Evolutionary conservation across 75 land plant species (phyloP).

Genomic region (Adiantum capillusveneris): DNA sequence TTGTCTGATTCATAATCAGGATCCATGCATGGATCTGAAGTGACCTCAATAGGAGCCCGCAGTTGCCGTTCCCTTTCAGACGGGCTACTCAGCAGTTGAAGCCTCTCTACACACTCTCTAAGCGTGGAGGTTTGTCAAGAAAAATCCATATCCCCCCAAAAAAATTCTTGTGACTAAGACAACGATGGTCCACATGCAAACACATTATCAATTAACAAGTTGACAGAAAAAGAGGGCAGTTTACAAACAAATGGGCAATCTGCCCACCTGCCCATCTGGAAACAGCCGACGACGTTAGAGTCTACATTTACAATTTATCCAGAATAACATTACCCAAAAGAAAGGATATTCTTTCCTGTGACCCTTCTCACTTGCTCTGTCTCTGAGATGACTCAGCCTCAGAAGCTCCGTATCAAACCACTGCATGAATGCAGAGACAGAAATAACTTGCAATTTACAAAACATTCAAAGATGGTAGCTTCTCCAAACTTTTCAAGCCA

Average conservation of each 20-base stretch:
- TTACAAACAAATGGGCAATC: too few relatives aligned
- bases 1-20: conserved; percentile 84
- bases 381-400: conserved; percentile 31
- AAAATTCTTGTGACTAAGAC: too few relatives aligned
- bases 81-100: conserved; percentile 66
- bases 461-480: too few relatives aligned
- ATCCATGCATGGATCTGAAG: conserved; percentile 84
- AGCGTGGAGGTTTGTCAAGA: conserved; percentile 34
- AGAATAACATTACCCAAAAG: background rate
- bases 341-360: conserved; percentile 80
- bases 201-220: too few relatives aligned
- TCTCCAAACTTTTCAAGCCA: too few relatives aligned
- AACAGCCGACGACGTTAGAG: too few relatives aligned
- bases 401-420: conserved; percentile 51
- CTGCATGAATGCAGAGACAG: conserved; percentile 28
- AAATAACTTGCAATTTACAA: too few relatives aligned
- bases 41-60: conserved; percentile 60
- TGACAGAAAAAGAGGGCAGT: too few relatives aligned
- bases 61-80: conserved; percentile 70
- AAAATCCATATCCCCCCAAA: too few relatives aligned
- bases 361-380: conserved; percentile 78
- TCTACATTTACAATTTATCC: background rate
- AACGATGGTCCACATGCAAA: too few relatives aligned
- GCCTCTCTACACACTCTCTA: conserved; percentile 94
- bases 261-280: too few relatives aligned